Conservation (phyloP, 2,329 filamentous ascomycete species). For the Sclerotinia spermophila region DNA sequence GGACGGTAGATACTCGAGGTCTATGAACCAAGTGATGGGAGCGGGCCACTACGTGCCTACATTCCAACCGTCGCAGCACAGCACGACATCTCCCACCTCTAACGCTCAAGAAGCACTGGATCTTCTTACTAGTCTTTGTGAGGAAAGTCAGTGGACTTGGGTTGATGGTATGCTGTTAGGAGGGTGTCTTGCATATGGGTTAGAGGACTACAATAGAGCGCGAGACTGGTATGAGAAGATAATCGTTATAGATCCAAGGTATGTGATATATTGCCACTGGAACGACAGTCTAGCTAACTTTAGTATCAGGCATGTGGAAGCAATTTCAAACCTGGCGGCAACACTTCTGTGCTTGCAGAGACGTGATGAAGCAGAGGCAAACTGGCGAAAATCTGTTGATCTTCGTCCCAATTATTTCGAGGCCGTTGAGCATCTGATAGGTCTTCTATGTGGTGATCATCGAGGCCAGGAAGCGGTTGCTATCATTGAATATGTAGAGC, state of each 20-base stretch:
- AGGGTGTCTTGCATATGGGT: slow-evolving; percentile 85
- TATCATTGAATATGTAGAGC: slow-evolving; percentile 82
- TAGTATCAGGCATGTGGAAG: slow-evolving; percentile 67
- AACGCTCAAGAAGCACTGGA: slow-evolving; percentile 64
- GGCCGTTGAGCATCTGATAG: slow-evolving; percentile 90
- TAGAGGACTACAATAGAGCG: slow-evolving; percentile 78
- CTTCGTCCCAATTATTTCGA: slow-evolving; percentile 86
- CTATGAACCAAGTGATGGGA: slow-evolving; percentile 26
- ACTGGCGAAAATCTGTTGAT: slow-evolving; percentile 83
- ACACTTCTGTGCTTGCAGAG: slow-evolving; percentile 80
- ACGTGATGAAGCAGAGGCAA: slow-evolving; percentile 76
- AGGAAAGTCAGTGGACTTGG: slow-evolving; percentile 82
- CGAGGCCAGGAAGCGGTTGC: slow-evolving; percentile 80
- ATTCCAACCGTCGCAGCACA: slow-evolving; percentile 26
- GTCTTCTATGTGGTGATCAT: slow-evolving; percentile 76
- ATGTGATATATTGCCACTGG: slow-evolving; percentile 32
- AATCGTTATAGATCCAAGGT: slow-evolving; percentile 53
- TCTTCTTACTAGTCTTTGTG: slow-evolving; percentile 69
- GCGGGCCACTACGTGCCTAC: slow-evolving; percentile 32
- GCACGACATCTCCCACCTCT: slow-evolving; percentile 23
- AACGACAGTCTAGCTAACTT: slow-evolving; percentile 15
- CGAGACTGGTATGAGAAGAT: slow-evolving; percentile 70
- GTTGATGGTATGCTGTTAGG: slow-evolving; percentile 87
- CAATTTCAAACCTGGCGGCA: slow-evolving; percentile 88
- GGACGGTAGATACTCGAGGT: slow-evolving; percentile 22